phyloP scores from a whole-genome alignment of 2,329 filamentous ascomycete species.

The Monilinia fructigena region DNA sequence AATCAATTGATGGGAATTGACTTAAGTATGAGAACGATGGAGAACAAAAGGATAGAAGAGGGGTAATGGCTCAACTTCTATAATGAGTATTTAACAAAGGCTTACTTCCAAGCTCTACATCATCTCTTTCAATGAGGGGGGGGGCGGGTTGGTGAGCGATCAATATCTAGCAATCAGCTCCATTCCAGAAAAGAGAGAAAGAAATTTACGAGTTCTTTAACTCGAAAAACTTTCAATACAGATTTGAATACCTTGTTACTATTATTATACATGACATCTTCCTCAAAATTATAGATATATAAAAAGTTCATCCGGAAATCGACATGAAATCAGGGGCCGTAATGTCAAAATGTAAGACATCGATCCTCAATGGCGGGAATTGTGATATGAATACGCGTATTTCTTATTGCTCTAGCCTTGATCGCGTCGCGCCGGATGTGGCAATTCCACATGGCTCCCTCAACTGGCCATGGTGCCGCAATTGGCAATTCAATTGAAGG shows the following conservation, averaged over 20 bases:
- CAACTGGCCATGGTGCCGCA: not conserved
- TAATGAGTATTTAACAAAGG: not conserved
- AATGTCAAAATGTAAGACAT: not conserved
- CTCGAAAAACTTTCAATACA: not conserved
- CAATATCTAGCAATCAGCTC: not conserved
- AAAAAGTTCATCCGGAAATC: not conserved
- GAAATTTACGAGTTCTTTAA: not conserved
- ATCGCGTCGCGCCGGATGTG: not conserved
- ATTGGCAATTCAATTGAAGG: not conserved
- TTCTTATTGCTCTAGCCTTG: no score
- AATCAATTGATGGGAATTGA: not conserved
- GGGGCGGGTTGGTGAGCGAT: not conserved
- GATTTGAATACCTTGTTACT: not conserved
- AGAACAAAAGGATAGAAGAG: conserved; percentile 14
- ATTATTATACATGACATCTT: not conserved
- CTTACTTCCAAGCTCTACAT: not conserved
- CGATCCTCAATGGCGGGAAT: not conserved
- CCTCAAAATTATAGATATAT: not conserved
- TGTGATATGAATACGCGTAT: no score
- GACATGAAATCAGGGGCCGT: not conserved
- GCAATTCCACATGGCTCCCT: conserved; percentile 2
- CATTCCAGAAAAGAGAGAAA: not conserved
- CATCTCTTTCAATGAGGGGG: conserved; percentile 1
- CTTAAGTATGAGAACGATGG: not conserved
- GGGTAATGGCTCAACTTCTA: not conserved